Conservation (phyloP, 768 basidiomycete species). For the Mycena floridula region DNA sequence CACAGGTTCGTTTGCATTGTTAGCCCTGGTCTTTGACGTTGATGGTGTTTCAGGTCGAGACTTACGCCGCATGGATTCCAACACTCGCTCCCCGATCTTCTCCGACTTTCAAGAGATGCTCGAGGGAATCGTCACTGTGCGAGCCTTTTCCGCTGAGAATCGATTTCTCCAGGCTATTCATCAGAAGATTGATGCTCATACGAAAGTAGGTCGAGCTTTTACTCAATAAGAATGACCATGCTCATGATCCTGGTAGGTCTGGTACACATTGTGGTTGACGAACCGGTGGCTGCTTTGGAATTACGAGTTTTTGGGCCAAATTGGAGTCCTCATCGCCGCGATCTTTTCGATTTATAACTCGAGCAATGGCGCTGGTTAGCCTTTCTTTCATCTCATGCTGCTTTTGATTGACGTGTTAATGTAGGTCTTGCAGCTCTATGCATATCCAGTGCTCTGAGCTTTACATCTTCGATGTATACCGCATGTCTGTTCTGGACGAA, state of each 20-base stretch:
- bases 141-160: conserved; percentile 81
- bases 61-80: conserved; percentile 88
- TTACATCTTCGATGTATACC: conserved; percentile 44
- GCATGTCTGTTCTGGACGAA: conserved; percentile 47
- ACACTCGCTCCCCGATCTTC: conserved; percentile 78
- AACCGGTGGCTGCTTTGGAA: conserved; percentile 81
- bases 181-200: conserved; percentile 70
- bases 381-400: no score
- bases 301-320: conserved; percentile 76
- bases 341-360: no score
- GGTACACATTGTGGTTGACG: conserved; percentile 87
- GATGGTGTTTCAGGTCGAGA: no score
- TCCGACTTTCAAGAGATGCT: conserved; percentile 78
- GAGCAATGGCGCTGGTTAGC: no score
- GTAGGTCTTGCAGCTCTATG: conserved; percentile 66
- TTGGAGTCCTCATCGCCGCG: no score
- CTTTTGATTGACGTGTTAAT: no score
- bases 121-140: conserved; percentile 85
- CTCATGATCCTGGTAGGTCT: conserved; percentile 61
- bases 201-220: conserved; percentile 45
- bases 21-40: no score
- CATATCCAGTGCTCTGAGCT: conserved; percentile 66
- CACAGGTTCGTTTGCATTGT: conserved; percentile 74
- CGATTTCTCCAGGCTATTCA: conserved; percentile 74
- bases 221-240: no score